These are phyloP conservation scores for Ceratobasidium sp. DNA, from an alignment of 1,284 basidiomycete species.

Conservation along the genomic window DNA sequence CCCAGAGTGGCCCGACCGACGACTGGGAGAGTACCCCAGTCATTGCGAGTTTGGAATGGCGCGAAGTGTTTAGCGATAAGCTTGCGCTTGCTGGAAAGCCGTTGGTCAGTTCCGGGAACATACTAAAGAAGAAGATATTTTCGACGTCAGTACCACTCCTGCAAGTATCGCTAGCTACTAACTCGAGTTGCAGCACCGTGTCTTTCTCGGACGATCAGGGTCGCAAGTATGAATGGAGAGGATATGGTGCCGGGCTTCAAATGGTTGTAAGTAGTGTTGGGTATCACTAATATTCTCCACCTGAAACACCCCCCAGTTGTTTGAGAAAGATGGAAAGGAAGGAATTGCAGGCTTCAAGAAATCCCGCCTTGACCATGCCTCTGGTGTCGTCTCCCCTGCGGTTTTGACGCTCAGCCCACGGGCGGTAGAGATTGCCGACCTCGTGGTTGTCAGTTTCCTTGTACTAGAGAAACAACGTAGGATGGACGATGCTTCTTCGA, in stretches of 20 bases:
- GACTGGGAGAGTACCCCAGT: constrained; percentile 26
- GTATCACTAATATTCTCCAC: background rate
- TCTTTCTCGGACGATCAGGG: constrained; percentile 43
- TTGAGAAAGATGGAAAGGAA: constrained; percentile 17
- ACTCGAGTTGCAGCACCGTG: constrained; percentile 12
- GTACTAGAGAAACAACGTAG: constrained; percentile 41
- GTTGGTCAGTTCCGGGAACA: background rate
- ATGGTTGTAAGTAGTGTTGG: constrained; percentile 29
- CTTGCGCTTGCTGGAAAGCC: constrained; percentile 3
- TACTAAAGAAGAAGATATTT: constrained; percentile 17
- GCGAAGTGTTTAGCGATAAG: constrained; percentile 28
- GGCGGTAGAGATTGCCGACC: constrained; percentile 42
- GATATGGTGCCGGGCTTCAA: constrained; percentile 40
- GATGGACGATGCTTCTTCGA: constrained; percentile 36
- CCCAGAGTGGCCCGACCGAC: constrained; percentile 3
- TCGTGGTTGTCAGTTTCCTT: constrained; percentile 37
- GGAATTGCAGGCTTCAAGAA: constrained; percentile 27
- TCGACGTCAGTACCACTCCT: background rate
- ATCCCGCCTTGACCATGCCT: constrained; percentile 8
- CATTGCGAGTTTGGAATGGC: constrained; percentile 18
- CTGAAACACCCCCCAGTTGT: background rate
- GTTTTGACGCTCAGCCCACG: constrained; percentile 38
- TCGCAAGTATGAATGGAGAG: constrained; percentile 43
- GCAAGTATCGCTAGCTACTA: background rate
- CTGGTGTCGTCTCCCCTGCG: background rate